Conservation (phyloP, 306 rosid genomes). For the Citrullus colocynthis region DNA sequence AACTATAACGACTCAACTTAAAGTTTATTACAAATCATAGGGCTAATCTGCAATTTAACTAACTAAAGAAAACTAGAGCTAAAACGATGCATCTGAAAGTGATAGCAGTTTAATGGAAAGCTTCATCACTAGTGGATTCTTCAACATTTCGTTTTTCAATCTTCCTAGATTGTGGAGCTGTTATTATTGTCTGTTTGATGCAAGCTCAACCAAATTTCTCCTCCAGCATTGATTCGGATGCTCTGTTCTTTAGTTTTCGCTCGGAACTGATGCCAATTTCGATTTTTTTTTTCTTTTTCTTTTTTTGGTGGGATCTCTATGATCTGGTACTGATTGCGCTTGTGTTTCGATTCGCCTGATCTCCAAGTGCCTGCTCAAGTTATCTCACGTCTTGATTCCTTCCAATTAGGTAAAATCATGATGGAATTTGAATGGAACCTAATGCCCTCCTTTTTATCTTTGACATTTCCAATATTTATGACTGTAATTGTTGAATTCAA, state of each 20-base stretch:
- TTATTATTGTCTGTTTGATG: not conserved
- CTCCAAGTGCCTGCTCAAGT: not conserved
- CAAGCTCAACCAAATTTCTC: not conserved
- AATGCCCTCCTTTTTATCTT: not conserved
- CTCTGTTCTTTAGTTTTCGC: not conserved
- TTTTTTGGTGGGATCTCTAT: not conserved
- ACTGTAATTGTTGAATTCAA: not conserved
- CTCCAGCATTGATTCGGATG: not conserved
- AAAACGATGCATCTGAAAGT: too few species aligned
- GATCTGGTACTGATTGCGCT: not conserved
- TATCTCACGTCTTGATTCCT: not conserved
- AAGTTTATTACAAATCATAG: too few species aligned
- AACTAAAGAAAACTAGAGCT: too few species aligned
- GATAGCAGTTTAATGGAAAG: not conserved
- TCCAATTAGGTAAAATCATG: not conserved
- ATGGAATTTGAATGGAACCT: not conserved
- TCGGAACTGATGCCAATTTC: not conserved
- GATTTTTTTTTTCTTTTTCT: too few species aligned
- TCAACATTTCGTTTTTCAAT: not conserved
- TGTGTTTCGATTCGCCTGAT: not conserved
- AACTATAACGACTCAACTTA: too few species aligned
- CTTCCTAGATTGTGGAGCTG: not conserved
- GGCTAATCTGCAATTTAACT: too few species aligned
- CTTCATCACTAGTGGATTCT: not conserved
- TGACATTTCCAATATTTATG: not conserved